A percentile compares a stretch with the other conserved stretches of the same genome.
Evolutionary conservation across 345 rosid genomes (phyloP).

Genomic region (Bruguiera parviflora): DNA sequence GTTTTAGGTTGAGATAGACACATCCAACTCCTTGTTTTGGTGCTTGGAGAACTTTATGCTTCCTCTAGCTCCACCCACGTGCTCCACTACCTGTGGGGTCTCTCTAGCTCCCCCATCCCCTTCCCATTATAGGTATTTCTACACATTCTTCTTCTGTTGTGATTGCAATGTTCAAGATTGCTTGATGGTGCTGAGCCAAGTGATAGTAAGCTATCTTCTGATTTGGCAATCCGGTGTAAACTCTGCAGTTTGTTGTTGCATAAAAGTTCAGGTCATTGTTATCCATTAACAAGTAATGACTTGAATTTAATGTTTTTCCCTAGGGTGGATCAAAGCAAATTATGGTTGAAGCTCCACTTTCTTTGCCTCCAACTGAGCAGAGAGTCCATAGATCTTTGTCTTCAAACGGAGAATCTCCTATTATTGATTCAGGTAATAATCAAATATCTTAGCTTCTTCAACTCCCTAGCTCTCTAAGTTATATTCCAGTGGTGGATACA

Average conservation of each 20-base stretch:
- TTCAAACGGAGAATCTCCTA: conserved; percentile 39
- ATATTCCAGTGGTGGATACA: conserved; percentile 8
- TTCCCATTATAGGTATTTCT: background rate
- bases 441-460: conserved; percentile 36
- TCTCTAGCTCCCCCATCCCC: no score
- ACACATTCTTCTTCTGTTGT: background rate
- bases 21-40: background rate
- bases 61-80: background rate
- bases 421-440: conserved; percentile 16
- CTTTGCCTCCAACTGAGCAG: conserved; percentile 38
- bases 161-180: background rate
- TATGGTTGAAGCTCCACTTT: conserved; percentile 29
- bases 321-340: conserved; percentile 74
- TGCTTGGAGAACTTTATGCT: background rate
- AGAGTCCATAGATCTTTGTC: conserved; percentile 30
- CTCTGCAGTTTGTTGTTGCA: background rate
- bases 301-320: conserved; percentile 11
- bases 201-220: background rate
- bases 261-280: background rate
- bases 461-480: conserved; percentile 26
- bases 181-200: background rate
- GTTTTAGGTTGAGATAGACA: background rate
- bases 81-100: no score
- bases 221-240: background rate
- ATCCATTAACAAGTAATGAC: background rate